These are phyloP conservation scores for Clarireedia hainanense DNA, from an alignment of 2,329 filamentous ascomycete genomes.

Conservation along the genomic window DNA sequence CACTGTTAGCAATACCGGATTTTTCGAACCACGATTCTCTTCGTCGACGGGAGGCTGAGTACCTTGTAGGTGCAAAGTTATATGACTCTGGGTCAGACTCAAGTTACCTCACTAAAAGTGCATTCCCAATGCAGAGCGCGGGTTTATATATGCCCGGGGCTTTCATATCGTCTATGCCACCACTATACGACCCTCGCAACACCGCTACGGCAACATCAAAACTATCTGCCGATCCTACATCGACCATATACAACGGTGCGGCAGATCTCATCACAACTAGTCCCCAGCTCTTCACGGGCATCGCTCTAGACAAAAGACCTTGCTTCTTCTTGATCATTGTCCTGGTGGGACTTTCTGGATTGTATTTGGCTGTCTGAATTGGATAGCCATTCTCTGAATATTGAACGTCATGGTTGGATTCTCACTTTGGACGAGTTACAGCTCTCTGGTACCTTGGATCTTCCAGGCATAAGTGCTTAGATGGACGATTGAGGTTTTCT, in stretches of 20 bases:
- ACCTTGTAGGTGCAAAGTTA: constrained; percentile 17
- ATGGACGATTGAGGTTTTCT: too few relatives aligned
- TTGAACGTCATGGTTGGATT: neutral
- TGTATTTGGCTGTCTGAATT: constrained; percentile 1
- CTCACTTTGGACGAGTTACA: neutral
- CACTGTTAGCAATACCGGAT: constrained; percentile 16
- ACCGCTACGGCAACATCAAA: neutral
- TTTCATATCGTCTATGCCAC: constrained; percentile 5
- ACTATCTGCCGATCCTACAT: neutral
- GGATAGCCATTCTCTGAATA: neutral
- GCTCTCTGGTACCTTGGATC: neutral
- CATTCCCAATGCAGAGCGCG: constrained; percentile 13
- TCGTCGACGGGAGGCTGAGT: constrained; percentile 25
- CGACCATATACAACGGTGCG: neutral
- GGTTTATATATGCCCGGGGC: constrained; percentile 2
- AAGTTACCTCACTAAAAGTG: constrained; percentile 17
- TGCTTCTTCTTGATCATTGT: neutral
- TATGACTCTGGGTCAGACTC: constrained; percentile 17
- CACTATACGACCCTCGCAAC: neutral
- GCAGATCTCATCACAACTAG: neutral
- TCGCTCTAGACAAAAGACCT: neutral
- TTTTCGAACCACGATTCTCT: constrained; percentile 26
- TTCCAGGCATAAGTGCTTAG: too few relatives aligned
- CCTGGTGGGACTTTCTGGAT: neutral
- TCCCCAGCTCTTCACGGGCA: constrained; percentile 3